A percentile compares a stretch with the other conserved stretches of the same genome.
Conservation (phyloP, 78 protist species). For the Dictyostelium intermedium region DNA sequence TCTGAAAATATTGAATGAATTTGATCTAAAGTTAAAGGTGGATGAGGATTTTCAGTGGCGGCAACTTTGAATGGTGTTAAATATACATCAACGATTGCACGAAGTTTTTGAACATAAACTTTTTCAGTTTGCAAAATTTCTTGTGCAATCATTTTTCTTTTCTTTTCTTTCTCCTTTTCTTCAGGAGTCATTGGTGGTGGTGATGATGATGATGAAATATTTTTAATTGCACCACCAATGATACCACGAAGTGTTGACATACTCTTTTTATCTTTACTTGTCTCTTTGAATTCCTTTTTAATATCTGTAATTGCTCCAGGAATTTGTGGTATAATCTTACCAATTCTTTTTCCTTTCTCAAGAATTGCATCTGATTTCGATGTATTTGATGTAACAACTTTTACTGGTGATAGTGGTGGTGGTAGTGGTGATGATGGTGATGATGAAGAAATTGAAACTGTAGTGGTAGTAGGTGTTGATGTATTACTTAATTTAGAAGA, state of each 20-base stretch:
- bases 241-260: conserved; percentile 56
- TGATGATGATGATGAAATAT: not conserved
- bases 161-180: conserved; percentile 8
- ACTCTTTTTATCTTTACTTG: conserved; percentile 32
- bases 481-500: not conserved
- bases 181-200: not conserved
- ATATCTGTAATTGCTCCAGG: not conserved
- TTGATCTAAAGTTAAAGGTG: conserved; percentile 49
- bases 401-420: conserved; percentile 1
- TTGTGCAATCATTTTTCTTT: conserved; percentile 46
- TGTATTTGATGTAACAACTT: not conserved
- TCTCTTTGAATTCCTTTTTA: not conserved
- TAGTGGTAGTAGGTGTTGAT: not conserved
- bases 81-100: conserved; percentile 43
- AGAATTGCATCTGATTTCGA: not conserved
- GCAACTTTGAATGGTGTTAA: conserved; percentile 58
- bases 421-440: not conserved
- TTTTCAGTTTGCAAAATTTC: conserved; percentile 56
- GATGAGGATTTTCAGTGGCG: conserved; percentile 46
- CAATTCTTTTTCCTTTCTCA: not conserved
- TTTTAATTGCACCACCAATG: conserved; percentile 29
- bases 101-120: conserved; percentile 50
- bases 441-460: not conserved
- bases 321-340: not conserved
- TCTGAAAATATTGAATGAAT: conserved; percentile 59